Evolutionary conservation across 2,329 filamentous ascomycete genomes (phyloP).

Genomic region (Sphaerulina vaccinii): DNA sequence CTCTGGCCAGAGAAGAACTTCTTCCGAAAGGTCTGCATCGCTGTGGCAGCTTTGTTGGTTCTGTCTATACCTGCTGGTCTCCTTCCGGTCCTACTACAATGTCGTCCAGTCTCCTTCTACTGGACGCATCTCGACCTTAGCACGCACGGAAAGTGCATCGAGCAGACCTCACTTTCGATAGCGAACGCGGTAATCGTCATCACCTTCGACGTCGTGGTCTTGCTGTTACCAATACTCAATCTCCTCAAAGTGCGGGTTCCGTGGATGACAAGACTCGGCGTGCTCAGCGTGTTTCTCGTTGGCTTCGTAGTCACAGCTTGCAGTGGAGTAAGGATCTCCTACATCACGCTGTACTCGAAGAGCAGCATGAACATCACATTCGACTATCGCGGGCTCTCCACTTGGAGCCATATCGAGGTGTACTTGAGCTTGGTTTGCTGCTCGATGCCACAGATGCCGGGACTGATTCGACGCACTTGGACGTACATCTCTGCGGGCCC

Average conservation of each 20-base stretch:
- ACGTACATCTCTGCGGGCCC: background rate
- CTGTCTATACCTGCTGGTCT: constrained; percentile 2
- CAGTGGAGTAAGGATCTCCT: constrained; percentile 17
- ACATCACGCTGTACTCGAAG: constrained; percentile 10
- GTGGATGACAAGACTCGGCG: constrained; percentile 9
- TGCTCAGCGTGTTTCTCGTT: constrained; percentile 19
- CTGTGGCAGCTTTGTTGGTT: constrained; percentile 1
- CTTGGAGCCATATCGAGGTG: constrained; percentile 20
- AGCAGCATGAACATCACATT: constrained; percentile 17
- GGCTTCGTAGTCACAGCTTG: constrained; percentile 19
- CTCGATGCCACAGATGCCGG: constrained; percentile 20
- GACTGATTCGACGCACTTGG: constrained; percentile 14
- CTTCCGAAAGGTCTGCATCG: constrained; percentile 8
- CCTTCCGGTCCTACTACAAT: constrained; percentile 7
- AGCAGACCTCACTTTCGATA: constrained; percentile 7
- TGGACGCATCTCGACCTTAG: constrained; percentile 6
- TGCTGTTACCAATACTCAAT: constrained; percentile 16
- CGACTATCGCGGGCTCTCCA: constrained; percentile 16
- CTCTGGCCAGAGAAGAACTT: constrained; percentile 14
- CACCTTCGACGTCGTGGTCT: constrained; percentile 15
- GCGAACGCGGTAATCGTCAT: constrained; percentile 9
- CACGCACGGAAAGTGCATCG: constrained; percentile 13
- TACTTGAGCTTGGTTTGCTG: constrained; percentile 22
- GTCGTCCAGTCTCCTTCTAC: constrained; percentile 5
- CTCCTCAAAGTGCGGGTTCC: constrained; percentile 12